Conservation (phyloP, 1,139 yeast genomes). For the Pichia sp. region DNA sequence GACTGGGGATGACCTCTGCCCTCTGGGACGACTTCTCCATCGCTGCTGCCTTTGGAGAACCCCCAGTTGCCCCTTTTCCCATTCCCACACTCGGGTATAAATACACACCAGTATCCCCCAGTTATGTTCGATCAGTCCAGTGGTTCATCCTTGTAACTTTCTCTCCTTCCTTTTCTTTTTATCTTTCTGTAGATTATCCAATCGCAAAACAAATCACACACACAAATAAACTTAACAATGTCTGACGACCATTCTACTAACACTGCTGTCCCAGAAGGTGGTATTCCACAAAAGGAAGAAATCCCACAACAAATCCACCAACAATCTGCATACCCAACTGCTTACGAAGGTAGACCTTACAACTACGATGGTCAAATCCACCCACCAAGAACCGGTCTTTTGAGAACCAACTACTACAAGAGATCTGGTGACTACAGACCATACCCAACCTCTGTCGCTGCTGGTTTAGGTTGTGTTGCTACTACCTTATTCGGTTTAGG, state of each 20-base stretch:
- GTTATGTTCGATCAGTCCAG: too few species aligned
- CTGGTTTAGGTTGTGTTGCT: slow-evolving; percentile 33
- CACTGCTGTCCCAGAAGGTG: slow-evolving; percentile 25
- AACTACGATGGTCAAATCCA: slow-evolving; percentile 19
- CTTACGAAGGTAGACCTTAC: slow-evolving; percentile 19
- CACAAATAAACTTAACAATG: slow-evolving; percentile 14
- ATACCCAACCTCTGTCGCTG: slow-evolving; percentile 34
- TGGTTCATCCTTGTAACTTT: too few species aligned
- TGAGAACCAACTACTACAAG: slow-evolving; percentile 30
- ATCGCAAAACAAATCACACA: background rate
- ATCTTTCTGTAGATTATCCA: too few species aligned
- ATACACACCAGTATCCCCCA: too few species aligned
- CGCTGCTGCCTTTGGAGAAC: too few species aligned
- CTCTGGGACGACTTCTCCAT: too few species aligned
- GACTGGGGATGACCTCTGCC: too few species aligned
- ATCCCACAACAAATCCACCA: slow-evolving; percentile 6
- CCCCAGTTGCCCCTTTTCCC: too few species aligned
- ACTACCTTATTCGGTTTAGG: slow-evolving; percentile 33
- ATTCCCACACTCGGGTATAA: too few species aligned
- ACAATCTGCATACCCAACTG: slow-evolving; percentile 14
- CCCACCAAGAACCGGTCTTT: slow-evolving; percentile 34
- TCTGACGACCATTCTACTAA: slow-evolving; percentile 26
- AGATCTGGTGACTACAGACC: slow-evolving; percentile 31
- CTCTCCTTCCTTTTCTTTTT: too few species aligned
- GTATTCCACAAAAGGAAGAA: slow-evolving; percentile 16